Base-by-base conservation (phyloP, 495 filamentous ascomycete species). In the Hypoxylon lienhwacheense region DNA sequence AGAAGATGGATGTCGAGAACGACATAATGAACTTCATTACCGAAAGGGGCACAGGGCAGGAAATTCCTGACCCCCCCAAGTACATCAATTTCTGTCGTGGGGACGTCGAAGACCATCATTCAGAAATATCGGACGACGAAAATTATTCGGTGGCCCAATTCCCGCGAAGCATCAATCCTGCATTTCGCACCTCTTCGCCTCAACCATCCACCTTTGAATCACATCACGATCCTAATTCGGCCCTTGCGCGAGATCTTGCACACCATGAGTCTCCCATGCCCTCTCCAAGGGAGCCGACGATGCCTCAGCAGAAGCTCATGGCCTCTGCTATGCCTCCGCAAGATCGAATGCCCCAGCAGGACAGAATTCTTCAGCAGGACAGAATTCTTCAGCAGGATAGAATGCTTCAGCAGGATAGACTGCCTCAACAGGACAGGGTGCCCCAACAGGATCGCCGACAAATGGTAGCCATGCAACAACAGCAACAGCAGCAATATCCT, bases 31-130 rank as follows among this genome's bases (percentile, higher is more conserved):
- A 69, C 44, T 99, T 99, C 74, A 97, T 99, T 70, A 86, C 81
- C 54, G 91, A 96, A 33, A 78, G 71, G 58, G 91, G 91, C 21
- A 99, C 95, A 3, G 93, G 93, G 21, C 89, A 97, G 67, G 93
- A 97, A 63, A 99, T 99, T 36, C 95, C 95, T 7, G 95, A 96
- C 67, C 83, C 95, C 19, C 95, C 95, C 28, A 96, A 89, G 71
- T 99, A 95, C 68, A 96, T 99, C 79, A 95, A 99, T 75, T 99
- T 96, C 72, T 91, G 89, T 67, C 87, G 93, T 14, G 93, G 95
- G 4, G 93, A 97, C 64, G 68, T 86, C 25, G 83, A 87, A 32
- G 93, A 97, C 54, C 80, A 80, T 19, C 81, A 81, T 61, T 96
- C 91, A 0, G 90, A 95, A 44, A 75, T 80, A 17, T 91, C 89